Conservation (phyloP, 2,329 filamentous ascomycete genomes). For the Phialemoniopsis sp. region DNA sequence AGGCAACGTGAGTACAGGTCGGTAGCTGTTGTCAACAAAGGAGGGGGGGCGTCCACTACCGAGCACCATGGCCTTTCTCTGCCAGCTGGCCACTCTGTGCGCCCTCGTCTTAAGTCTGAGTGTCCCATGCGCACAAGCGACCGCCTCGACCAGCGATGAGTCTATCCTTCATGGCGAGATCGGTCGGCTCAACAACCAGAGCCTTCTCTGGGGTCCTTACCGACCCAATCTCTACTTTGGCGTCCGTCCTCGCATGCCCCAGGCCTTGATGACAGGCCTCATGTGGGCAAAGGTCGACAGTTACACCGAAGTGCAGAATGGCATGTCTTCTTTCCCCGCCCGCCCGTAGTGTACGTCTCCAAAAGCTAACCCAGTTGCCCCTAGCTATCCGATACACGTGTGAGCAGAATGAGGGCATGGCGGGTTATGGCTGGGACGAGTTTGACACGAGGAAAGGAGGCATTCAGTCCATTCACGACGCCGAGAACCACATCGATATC, state of each 20-base stretch:
- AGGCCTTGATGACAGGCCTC: constrained; percentile 76
- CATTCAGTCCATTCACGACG: constrained; percentile 85
- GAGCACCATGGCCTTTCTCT: constrained; percentile 10
- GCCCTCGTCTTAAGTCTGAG: constrained; percentile 8
- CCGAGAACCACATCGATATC: constrained; percentile 81
- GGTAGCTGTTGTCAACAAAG: too few species aligned
- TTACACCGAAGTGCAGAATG: constrained; percentile 69
- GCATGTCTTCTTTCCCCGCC: constrained; percentile 42
- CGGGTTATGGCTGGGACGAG: constrained; percentile 96
- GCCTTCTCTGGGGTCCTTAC: constrained; percentile 93
- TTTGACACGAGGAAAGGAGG: constrained; percentile 89
- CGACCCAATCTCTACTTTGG: constrained; percentile 94
- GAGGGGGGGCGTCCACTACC: too few species aligned
- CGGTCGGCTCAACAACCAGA: constrained; percentile 65
- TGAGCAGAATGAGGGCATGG: constrained; percentile 91
- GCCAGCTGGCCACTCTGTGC: constrained; percentile 10
- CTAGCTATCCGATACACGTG: constrained; percentile 88
- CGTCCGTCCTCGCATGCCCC: constrained; percentile 73
- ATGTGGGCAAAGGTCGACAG: constrained; percentile 87
- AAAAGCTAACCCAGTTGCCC: constrained; percentile 4
- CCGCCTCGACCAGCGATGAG: constrained; percentile 16
- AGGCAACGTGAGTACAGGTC: too few species aligned
- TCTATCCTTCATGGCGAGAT: constrained; percentile 44
- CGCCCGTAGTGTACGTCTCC: too few species aligned
- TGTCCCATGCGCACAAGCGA: constrained; percentile 10